Evolutionary conservation across 768 basidiomycete species (phyloP).

Genomic region (Ramaria rubella): DNA sequence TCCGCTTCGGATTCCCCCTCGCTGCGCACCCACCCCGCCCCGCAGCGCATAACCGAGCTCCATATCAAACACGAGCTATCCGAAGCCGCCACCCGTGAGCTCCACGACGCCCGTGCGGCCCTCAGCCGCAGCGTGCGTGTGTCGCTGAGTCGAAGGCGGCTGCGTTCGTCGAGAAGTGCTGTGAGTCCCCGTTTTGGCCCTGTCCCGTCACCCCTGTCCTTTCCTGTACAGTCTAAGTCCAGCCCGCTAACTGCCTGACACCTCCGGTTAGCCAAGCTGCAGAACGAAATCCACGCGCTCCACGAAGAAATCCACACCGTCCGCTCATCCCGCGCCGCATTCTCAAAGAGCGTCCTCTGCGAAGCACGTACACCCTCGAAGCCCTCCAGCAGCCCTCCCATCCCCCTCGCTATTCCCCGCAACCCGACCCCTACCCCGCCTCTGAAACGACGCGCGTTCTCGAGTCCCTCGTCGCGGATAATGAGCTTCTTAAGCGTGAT

Average conservation of each 20-base stretch:
- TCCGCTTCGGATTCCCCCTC: not conserved
- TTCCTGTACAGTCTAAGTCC: too few relatives aligned
- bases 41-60: constrained; percentile 70
- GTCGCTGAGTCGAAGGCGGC: constrained; percentile 61
- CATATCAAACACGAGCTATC: constrained; percentile 75
- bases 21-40: not conserved
- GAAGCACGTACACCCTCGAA: constrained; percentile 59
- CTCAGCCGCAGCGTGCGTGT: constrained; percentile 63
- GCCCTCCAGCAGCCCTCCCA: constrained; percentile 41
- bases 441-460: constrained; percentile 51
- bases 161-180: constrained; percentile 59
- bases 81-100: constrained; percentile 68
- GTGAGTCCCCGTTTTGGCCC: constrained; percentile 27
- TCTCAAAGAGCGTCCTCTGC: constrained; percentile 58
- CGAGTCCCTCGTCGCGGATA: constrained; percentile 78
- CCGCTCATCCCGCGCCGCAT: constrained; percentile 52
- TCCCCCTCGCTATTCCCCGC: not conserved
- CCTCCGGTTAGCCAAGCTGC: constrained; percentile 54
- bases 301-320: constrained; percentile 58
- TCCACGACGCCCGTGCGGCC: constrained; percentile 63
- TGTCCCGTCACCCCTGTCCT: not conserved
- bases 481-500: constrained; percentile 74
- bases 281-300: constrained; percentile 56
- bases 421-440: constrained; percentile 10
- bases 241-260: too few relatives aligned